phyloP scores from a whole-genome alignment of 73 alveolate species.

The Uronychia binucleata region DNA sequence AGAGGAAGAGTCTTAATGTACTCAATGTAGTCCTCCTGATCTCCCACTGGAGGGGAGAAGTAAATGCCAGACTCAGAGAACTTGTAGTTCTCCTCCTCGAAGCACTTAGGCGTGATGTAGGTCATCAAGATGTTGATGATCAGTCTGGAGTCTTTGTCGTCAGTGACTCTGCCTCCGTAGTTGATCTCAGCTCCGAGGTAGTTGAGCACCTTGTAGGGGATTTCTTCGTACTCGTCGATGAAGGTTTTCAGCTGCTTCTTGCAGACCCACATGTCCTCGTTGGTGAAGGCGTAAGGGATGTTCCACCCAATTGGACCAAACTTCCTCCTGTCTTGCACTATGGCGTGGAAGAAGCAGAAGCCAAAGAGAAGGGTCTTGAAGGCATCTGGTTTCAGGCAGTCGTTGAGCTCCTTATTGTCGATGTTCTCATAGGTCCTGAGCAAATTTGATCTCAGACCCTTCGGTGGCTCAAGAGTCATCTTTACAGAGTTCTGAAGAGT shows the following conservation, averaged over 20 bases:
- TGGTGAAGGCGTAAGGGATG: conserved; percentile 94
- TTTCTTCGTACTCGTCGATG: conserved; percentile 86
- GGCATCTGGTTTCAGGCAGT: conserved; percentile 96
- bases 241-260: conserved; percentile 85
- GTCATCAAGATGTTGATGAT: conserved; percentile 94
- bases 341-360: conserved; percentile 99
- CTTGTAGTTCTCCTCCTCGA: conserved; percentile 83
- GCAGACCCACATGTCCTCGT: conserved; percentile 92
- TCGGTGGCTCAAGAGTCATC: conserved; percentile 99
- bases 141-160: conserved; percentile 95
- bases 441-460: conserved; percentile 94
- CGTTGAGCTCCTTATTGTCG: conserved; percentile 90
- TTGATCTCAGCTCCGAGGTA: conserved; percentile 99
- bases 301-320: conserved; percentile 98
- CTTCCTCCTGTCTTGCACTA: conserved; percentile 99
- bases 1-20: conserved; percentile 97
- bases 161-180: conserved; percentile 99
- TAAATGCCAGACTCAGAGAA: conserved; percentile 96
- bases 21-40: conserved; percentile 94
- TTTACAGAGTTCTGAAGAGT: conserved; percentile 98
- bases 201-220: conserved; percentile 97
- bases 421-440: conserved; percentile 85
- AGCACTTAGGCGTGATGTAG: conserved; percentile 92
- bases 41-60: conserved; percentile 96
- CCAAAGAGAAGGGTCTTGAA: conserved; percentile 98